These are phyloP conservation scores for Aspergillus hancockii DNA, from an alignment of 495 filamentous ascomycete species.

Conservation along the genomic window DNA sequence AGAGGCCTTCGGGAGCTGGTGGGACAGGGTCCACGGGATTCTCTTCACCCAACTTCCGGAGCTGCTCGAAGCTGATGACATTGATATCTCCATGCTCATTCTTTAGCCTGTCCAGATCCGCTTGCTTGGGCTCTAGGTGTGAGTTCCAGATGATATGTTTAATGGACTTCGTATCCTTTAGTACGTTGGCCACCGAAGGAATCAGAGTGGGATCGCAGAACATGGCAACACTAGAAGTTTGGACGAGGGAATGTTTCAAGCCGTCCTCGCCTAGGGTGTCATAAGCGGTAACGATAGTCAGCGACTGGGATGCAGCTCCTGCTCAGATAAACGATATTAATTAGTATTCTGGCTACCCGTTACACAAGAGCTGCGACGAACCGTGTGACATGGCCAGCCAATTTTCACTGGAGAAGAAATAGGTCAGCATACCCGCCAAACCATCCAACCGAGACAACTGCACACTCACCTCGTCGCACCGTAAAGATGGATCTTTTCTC, in stretches of 20 bases:
- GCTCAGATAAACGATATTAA: slow-evolving; percentile 1
- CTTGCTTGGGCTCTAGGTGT: slow-evolving; percentile 71
- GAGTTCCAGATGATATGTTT: slow-evolving; percentile 88
- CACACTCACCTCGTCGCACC: slow-evolving; percentile 71
- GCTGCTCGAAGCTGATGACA: slow-evolving; percentile 81
- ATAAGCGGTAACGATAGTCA: slow-evolving; percentile 95
- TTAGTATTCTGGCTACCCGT: neutral
- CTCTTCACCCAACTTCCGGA: slow-evolving; percentile 78
- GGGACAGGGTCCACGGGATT: slow-evolving; percentile 81
- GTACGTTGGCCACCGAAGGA: slow-evolving; percentile 74
- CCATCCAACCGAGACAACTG: neutral
- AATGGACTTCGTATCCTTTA: slow-evolving; percentile 77
- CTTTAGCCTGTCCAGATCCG: slow-evolving; percentile 78
- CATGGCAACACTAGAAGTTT: slow-evolving; percentile 82
- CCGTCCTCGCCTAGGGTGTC: slow-evolving; percentile 96
- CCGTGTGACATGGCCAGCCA: slow-evolving; percentile 79
- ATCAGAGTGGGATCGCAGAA: slow-evolving; percentile 88
- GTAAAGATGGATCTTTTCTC: slow-evolving; percentile 81
- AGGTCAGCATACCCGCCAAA: slow-evolving; percentile 6
- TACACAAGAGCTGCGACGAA: slow-evolving; percentile 20
- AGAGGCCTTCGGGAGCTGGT: slow-evolving; percentile 81
- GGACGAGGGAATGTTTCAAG: slow-evolving; percentile 84
- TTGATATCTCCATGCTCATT: slow-evolving; percentile 66
- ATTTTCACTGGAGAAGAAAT: slow-evolving; percentile 51
- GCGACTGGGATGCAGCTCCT: slow-evolving; percentile 80